Conservation (phyloP, 768 basidiomycete species). For the Boletus pseudopeckii region DNA sequence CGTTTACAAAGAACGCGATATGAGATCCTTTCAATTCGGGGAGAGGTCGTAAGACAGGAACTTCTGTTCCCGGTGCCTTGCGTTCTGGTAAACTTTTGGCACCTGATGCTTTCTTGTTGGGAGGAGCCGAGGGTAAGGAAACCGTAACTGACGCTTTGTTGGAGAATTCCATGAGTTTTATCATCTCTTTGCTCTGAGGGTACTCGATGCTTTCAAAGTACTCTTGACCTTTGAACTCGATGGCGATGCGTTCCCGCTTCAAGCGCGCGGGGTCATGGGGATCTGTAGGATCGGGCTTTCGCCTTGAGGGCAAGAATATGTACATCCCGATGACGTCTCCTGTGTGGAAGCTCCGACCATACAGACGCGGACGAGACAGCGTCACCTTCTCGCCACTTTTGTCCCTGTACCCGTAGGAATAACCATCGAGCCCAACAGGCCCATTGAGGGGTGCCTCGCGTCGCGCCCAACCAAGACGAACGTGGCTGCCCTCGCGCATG, state of each 20-base stretch:
- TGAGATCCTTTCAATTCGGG: slow-evolving; percentile 68
- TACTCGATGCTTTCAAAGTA: slow-evolving; percentile 96
- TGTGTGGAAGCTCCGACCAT: slow-evolving; percentile 68
- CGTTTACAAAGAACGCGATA: slow-evolving; percentile 91
- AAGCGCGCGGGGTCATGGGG: slow-evolving; percentile 77
- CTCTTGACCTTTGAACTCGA: slow-evolving; percentile 94
- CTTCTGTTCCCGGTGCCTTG: slow-evolving; percentile 34
- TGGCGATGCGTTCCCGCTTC: slow-evolving; percentile 86
- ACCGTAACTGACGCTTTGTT: slow-evolving; percentile 54
- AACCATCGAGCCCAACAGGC: slow-evolving; percentile 90
- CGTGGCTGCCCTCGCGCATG: slow-evolving; percentile 68
- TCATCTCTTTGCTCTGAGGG: slow-evolving; percentile 87
- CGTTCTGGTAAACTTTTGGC: slow-evolving; percentile 68
- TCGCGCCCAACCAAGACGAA: slow-evolving; percentile 88
- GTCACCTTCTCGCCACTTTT: slow-evolving; percentile 90
- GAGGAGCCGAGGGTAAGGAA: slow-evolving; percentile 52
- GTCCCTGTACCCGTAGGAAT: slow-evolving; percentile 90
- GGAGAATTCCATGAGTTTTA: slow-evolving; percentile 75
- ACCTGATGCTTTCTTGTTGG: slow-evolving; percentile 61
- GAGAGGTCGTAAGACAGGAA: slow-evolving; percentile 54
- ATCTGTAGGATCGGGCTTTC: slow-evolving; percentile 57
- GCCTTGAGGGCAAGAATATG: slow-evolving; percentile 76
- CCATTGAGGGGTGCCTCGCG: slow-evolving; percentile 92
- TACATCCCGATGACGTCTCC: slow-evolving; percentile 94
- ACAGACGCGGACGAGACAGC: slow-evolving; percentile 74